These are phyloP conservation scores for Chlamydomonas sp. DNA, from an alignment of 139 green algal species.

Conservation along the genomic window DNA sequence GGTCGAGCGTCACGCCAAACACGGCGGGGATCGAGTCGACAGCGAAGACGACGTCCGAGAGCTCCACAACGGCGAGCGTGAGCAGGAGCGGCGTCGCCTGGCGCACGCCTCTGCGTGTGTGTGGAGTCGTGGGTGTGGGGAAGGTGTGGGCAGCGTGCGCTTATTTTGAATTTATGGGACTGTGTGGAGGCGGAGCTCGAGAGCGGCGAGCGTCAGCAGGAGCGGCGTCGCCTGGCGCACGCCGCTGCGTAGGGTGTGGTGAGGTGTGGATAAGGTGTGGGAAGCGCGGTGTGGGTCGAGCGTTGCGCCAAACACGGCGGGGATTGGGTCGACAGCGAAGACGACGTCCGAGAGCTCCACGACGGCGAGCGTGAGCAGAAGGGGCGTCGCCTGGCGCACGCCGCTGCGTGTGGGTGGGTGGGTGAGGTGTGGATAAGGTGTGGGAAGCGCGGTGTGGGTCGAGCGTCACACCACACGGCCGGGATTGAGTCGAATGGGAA, in stretches of 20 bases:
- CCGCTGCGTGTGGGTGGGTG: no score
- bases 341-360: constrained; percentile 91
- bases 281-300: no score
- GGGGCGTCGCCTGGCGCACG: constrained; percentile 62
- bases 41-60: constrained; percentile 93
- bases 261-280: no score
- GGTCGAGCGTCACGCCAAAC: constrained; percentile 91
- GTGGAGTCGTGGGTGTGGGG: no score
- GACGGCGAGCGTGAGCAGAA: constrained; percentile 86
- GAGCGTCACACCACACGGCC: constrained; percentile 78
- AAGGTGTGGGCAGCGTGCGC: no score
- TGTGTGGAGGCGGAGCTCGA: constrained; percentile 88
- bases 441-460: no score
- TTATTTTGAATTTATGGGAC: no score
- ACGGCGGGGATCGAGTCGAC: constrained; percentile 88
- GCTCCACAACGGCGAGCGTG: constrained; percentile 84
- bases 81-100: constrained; percentile 87
- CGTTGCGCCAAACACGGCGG: constrained; percentile 86
- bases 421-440: no score
- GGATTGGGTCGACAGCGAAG: constrained; percentile 94
- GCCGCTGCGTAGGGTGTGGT: no score
- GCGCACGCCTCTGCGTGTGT: no score
- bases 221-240: constrained; percentile 71
- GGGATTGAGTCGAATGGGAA: constrained; percentile 95
- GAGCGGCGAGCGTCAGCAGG: constrained; percentile 81